Percentiles rank a stretch among this genome's conserved stretches.
Conservation (phyloP, 2,329 filamentous ascomycete genomes). For the Apiospora arundinis region DNA sequence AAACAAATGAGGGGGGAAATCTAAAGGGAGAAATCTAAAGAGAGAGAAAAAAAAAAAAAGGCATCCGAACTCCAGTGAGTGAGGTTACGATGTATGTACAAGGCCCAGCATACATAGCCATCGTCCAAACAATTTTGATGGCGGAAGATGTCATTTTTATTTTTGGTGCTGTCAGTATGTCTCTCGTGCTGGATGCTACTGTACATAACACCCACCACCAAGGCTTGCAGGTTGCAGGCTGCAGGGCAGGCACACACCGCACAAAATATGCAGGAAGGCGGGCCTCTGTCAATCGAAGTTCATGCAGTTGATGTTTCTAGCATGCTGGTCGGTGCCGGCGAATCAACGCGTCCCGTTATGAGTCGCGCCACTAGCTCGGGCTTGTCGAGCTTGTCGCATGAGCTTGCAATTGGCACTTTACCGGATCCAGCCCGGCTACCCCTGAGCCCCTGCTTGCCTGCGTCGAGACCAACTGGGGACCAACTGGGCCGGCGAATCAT, state of each 20-base stretch:
- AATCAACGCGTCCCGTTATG: constrained; percentile 11
- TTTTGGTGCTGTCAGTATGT: not conserved
- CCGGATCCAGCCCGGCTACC: not conserved
- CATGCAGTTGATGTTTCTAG: constrained; percentile 10
- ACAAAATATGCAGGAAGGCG: constrained; percentile 1
- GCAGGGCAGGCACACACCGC: constrained; percentile 7
- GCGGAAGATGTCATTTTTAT: not conserved
- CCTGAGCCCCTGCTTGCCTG: constrained; percentile 9
- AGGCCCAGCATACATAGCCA: not conserved
- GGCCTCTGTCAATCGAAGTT: not conserved
- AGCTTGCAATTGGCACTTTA: constrained; percentile 2
- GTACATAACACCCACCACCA: not conserved
- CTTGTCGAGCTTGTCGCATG: constrained; percentile 10
- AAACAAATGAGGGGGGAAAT: not conserved
- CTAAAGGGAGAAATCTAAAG: not conserved
- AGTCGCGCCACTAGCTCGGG: constrained; percentile 4
- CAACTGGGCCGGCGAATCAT: not conserved
- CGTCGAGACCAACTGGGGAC: not conserved
- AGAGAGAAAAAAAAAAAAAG: not conserved
- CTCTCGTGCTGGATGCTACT: not conserved
- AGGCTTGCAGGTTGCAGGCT: too few relatives aligned
- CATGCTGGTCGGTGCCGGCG: not conserved
- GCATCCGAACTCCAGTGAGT: not conserved
- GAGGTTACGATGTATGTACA: too few relatives aligned
- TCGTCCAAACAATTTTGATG: not conserved